These are phyloP conservation scores for Gautieria morchelliformis DNA, from an alignment of 768 basidiomycete genomes.

Conservation along the genomic window DNA sequence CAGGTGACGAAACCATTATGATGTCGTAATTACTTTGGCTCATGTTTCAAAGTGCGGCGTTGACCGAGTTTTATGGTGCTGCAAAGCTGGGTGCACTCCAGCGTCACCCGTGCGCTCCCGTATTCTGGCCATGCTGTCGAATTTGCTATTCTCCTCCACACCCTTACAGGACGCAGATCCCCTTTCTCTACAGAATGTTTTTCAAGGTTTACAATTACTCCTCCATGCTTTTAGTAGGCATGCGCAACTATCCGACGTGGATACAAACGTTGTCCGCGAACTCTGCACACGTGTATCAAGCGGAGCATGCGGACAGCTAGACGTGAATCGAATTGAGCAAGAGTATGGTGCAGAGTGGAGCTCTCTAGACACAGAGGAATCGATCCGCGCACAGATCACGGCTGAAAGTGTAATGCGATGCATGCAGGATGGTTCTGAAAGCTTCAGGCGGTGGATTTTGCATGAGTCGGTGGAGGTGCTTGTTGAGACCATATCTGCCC, in stretches of 20 bases:
- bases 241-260: slow-evolving; percentile 19
- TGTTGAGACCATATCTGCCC: neutral
- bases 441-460: slow-evolving; percentile 41
- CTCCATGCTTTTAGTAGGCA: slow-evolving; percentile 34
- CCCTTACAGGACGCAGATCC: slow-evolving; percentile 34
- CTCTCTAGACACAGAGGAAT: slow-evolving; percentile 25
- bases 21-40: neutral
- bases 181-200: slow-evolving; percentile 39
- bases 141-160: slow-evolving; percentile 33
- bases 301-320: slow-evolving; percentile 42
- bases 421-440: slow-evolving; percentile 38
- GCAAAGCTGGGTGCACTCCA: slow-evolving; percentile 43
- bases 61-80: slow-evolving; percentile 64
- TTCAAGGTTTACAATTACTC: slow-evolving; percentile 37
- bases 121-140: slow-evolving; percentile 39
- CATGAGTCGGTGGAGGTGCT: slow-evolving; percentile 41
- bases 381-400: slow-evolving; percentile 39
- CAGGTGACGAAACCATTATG: slow-evolving; percentile 33
- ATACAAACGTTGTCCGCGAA: slow-evolving; percentile 29
- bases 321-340: slow-evolving; percentile 35
- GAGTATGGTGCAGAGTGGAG: slow-evolving; percentile 34
- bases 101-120: slow-evolving; percentile 35
- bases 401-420: slow-evolving; percentile 31
- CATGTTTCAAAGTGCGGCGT: slow-evolving; percentile 30
- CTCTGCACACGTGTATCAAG: slow-evolving; percentile 35